Conservation (phyloP, 2,329 filamentous ascomycete species). For the Dendryphion nanum region DNA sequence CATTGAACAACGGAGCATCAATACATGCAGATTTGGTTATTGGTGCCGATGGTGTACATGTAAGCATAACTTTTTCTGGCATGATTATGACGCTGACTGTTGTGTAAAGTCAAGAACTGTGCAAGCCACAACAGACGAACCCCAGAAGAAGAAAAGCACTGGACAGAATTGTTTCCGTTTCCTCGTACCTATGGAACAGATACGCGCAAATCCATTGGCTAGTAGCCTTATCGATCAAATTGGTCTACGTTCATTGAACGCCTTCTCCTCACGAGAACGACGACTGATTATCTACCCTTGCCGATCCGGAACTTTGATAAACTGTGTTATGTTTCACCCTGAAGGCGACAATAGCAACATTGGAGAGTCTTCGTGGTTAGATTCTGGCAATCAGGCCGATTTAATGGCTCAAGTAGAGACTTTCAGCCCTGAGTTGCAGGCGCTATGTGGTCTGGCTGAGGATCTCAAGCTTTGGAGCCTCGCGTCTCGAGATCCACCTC, state of each 20-base stretch:
- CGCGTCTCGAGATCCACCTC: not conserved
- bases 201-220: not conserved
- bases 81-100: not conserved
- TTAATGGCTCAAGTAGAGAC: no score
- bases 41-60: not conserved
- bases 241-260: no score
- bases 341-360: conserved; percentile 1
- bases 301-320: no score
- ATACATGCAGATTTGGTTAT: not conserved
- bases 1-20: not conserved
- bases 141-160: no score
- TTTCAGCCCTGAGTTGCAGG: not conserved
- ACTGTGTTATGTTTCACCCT: no score
- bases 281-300: no score
- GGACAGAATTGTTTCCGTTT: not conserved
- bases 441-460: not conserved
- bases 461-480: not conserved
- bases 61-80: not conserved
- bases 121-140: no score
- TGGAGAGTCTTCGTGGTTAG: no score
- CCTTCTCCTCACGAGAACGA: no score
- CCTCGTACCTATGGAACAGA: not conserved
- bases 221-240: not conserved
- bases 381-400: no score
- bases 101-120: no score